A percentile compares a stretch with the other conserved stretches of the same genome.
These are phyloP conservation scores for Aspergillus pseudoterreus DNA, from an alignment of 2,329 filamentous ascomycete genomes.

Conservation along the genomic window DNA sequence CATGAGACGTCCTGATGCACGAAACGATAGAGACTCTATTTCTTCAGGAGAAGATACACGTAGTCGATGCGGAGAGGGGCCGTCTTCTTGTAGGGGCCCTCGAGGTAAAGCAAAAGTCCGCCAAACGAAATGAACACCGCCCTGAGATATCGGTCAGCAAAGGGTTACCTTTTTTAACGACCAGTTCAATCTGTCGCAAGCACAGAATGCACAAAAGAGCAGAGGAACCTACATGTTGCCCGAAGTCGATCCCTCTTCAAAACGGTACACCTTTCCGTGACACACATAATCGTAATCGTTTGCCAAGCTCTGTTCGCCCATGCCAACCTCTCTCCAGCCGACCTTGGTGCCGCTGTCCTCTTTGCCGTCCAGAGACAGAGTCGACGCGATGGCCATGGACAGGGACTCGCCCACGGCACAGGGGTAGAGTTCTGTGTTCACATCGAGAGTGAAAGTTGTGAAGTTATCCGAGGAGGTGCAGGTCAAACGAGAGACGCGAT, in stretches of 20 bases:
- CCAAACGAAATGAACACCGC: constrained; percentile 95
- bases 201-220: neutral
- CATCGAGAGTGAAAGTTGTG: constrained; percentile 78
- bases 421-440: constrained; percentile 91
- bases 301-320: constrained; percentile 55
- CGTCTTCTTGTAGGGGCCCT: constrained; percentile 94
- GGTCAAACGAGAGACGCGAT: constrained; percentile 83
- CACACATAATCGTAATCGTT: constrained; percentile 52
- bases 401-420: constrained; percentile 70
- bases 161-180: too few relatives aligned
- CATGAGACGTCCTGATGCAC: constrained; percentile 2
- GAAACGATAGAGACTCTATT: constrained; percentile 48
- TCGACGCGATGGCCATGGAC: constrained; percentile 77
- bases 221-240: constrained; percentile 72
- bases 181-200: neutral
- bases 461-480: constrained; percentile 71
- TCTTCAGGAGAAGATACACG: constrained; percentile 90
- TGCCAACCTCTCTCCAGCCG: constrained; percentile 72
- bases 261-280: constrained; percentile 51
- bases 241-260: constrained; percentile 57
- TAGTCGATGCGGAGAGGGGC: constrained; percentile 88
- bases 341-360: constrained; percentile 58
- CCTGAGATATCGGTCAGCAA: constrained; percentile 46
- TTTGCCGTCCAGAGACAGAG: constrained; percentile 83
- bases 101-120: constrained; percentile 81